Conservation (phyloP, 768 basidiomycete genomes). For the Chalciporus sphaerocephalus region DNA sequence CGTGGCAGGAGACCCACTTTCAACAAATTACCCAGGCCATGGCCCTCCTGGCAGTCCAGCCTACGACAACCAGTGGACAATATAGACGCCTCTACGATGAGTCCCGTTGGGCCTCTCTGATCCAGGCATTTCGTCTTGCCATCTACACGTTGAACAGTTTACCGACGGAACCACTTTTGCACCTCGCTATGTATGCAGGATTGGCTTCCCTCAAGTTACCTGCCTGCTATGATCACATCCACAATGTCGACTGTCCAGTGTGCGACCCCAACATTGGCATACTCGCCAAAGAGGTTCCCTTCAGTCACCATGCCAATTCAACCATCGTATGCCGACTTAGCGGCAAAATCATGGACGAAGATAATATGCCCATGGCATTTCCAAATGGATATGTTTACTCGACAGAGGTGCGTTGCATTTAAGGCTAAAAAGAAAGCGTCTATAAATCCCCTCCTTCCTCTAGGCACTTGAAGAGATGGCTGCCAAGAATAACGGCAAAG, state of each 20-base stretch:
- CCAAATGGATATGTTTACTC: constrained; percentile 92
- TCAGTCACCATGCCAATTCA: constrained; percentile 91
- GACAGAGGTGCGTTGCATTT: constrained; percentile 59
- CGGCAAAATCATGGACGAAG: constrained; percentile 92
- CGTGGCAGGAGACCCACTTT: constrained; percentile 81
- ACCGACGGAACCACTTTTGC: constrained; percentile 80
- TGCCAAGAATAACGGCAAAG: constrained; percentile 65
- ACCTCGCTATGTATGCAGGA: constrained; percentile 87
- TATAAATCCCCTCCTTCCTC: constrained; percentile 10
- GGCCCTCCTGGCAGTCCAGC: constrained; percentile 69
- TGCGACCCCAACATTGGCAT: constrained; percentile 75
- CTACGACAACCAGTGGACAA: constrained; percentile 65
- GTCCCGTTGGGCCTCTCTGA: constrained; percentile 70
- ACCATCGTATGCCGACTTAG: constrained; percentile 90
- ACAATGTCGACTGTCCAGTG: constrained; percentile 87
- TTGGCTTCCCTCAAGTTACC: constrained; percentile 88
- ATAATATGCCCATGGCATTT: constrained; percentile 89
- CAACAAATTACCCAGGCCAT: constrained; percentile 73
- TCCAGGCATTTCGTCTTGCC: constrained; percentile 75
- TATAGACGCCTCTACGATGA: constrained; percentile 89
- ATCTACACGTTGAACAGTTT: constrained; percentile 86
- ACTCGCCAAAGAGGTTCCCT: constrained; percentile 83
- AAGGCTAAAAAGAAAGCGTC: constrained; percentile 3
- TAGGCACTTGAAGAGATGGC: constrained; percentile 90
- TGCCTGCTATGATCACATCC: constrained; percentile 65